phyloP scores from a whole-genome alignment of 306 rosid species.

The Dryas drummondii region DNA sequence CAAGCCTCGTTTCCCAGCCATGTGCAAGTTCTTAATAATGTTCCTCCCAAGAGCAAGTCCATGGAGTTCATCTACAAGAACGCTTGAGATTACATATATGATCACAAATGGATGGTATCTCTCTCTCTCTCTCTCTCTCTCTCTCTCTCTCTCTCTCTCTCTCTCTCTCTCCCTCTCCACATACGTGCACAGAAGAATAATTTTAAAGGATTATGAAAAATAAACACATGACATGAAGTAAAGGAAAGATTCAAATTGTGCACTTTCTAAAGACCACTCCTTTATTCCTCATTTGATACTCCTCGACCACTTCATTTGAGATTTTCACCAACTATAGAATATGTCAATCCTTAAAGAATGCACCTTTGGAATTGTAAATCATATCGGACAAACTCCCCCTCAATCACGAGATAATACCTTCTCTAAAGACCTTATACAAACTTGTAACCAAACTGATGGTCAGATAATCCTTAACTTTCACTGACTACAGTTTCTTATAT shows the following conservation, averaged over 20 bases:
- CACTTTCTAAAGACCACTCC: neutral
- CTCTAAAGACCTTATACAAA: neutral
- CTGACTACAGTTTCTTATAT: neutral
- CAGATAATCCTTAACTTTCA: neutral
- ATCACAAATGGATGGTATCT: neutral
- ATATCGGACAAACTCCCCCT: neutral
- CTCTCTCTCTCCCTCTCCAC: neutral
- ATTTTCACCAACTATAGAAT: neutral
- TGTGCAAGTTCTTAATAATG: conserved; percentile 85
- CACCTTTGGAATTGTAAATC: too few relatives aligned
- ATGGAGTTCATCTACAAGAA: conserved; percentile 76
- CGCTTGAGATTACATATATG: conserved; percentile 21
- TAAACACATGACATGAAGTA: neutral
- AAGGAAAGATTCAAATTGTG: neutral
- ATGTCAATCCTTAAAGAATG: neutral
- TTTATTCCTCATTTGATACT: neutral
- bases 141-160: neutral
- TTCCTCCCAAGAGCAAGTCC: conserved; percentile 86
- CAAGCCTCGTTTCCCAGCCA: conserved; percentile 69
- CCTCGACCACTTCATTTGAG: neutral
- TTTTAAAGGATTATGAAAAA: neutral
- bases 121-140: neutral
- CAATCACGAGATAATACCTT: neutral
- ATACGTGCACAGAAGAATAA: neutral
- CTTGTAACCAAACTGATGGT: neutral